Conservation (phyloP, 345 rosid species). For the Camelina sativa region DNA sequence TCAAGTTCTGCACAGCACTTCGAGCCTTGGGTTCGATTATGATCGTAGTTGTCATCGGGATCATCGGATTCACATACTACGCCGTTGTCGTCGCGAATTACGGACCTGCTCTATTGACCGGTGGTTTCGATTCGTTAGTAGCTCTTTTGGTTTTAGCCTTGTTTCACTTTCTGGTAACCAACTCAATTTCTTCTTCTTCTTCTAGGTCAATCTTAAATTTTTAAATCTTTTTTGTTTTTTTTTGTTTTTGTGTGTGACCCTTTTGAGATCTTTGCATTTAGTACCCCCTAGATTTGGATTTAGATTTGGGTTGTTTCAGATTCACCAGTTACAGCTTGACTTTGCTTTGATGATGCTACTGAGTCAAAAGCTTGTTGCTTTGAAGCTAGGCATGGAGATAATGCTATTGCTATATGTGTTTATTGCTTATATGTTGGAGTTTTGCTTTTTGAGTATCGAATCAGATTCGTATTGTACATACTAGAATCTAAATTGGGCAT, state of each 20-base stretch:
- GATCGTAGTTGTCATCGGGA: slow-evolving; percentile 66
- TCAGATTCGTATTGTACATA: neutral
- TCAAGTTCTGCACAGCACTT: slow-evolving; percentile 77
- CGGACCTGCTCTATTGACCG: slow-evolving; percentile 69
- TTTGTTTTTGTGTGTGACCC: neutral
- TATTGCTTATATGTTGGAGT: neutral
- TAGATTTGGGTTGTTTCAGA: neutral
- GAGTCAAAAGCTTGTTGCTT: slow-evolving; percentile 19
- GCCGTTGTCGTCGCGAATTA: slow-evolving; percentile 62
- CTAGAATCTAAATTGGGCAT: neutral
- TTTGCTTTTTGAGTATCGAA: neutral
- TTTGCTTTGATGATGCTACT: neutral
- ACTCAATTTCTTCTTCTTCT: neutral
- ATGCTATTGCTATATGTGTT: neutral
- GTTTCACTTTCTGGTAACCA: slow-evolving; percentile 67
- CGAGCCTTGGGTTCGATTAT: slow-evolving; percentile 82
- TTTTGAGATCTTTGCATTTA: slow-evolving; percentile 17
- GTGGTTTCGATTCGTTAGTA: slow-evolving; percentile 55
- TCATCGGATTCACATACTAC: slow-evolving; percentile 69
- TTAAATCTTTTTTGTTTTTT: neutral
- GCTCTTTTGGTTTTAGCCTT: slow-evolving; percentile 52
- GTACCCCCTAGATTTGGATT: neutral
- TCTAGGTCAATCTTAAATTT: neutral
- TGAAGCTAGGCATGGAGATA: neutral
- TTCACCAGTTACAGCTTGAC: neutral